These are phyloP conservation scores for Rhodotorula sp. DNA, from an alignment of 1,284 basidiomycete genomes.

Conservation along the genomic window DNA sequence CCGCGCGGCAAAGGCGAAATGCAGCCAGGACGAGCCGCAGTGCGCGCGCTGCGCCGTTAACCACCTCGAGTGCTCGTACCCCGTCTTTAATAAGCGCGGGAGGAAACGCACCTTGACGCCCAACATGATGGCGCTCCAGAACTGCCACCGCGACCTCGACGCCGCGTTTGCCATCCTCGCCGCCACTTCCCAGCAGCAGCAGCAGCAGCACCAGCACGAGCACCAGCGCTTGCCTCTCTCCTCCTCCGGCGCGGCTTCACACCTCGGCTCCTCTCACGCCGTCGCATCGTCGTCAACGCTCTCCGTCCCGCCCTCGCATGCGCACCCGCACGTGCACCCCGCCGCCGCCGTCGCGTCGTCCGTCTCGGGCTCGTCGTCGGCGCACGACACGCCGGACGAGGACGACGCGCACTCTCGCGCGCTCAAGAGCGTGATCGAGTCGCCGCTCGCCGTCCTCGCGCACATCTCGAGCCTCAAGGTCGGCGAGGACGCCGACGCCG, in stretches of 20 bases:
- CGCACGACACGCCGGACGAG: not conserved
- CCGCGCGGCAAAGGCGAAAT: conserved; percentile 26
- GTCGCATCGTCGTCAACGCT: not conserved
- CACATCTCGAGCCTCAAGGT: conserved; percentile 29
- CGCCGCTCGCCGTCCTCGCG: conserved; percentile 31
- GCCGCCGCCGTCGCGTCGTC: not conserved
- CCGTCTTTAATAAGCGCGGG: conserved; percentile 26
- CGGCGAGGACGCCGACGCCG: conserved; percentile 26
- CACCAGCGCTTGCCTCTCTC: not conserved
- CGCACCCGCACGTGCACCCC: not conserved
- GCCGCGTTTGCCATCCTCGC: conserved; percentile 21
- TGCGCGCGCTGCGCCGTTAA: conserved; percentile 19
- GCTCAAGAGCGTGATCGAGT: conserved; percentile 35
- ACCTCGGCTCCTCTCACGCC: not conserved
- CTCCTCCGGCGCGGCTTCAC: not conserved
- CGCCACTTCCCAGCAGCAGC: not conserved
- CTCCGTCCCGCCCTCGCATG: not conserved
- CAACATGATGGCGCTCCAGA: conserved; percentile 27
- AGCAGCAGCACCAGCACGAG: too few relatives aligned
- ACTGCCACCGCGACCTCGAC: conserved; percentile 27
- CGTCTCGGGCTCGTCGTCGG: not conserved
- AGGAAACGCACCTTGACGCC: conserved; percentile 31
- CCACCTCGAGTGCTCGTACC: conserved; percentile 5
- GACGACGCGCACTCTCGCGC: conserved; percentile 21
- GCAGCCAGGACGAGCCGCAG: conserved; percentile 14